phyloP scores from a whole-genome alignment of 2,329 filamentous ascomycete genomes.

The Pyrenophora tritici-repentis region DNA sequence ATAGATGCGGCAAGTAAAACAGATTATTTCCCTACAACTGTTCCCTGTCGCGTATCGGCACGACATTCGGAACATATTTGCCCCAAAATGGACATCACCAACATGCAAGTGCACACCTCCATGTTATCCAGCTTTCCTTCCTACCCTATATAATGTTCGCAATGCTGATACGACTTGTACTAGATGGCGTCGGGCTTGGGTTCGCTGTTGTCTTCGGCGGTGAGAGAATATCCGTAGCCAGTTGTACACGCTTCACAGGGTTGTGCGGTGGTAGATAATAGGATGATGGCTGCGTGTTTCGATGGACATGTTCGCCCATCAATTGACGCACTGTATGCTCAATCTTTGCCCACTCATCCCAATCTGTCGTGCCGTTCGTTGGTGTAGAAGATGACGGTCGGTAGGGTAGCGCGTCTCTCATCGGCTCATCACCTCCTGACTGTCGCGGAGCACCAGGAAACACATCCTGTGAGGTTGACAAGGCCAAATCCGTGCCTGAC shows the following conservation, averaged over 20 bases:
- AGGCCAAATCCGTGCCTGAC: conserved; percentile 54
- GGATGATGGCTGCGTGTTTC: conserved; percentile 26
- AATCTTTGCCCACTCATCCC: conserved; percentile 80
- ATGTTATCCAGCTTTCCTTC: not conserved
- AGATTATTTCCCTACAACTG: no score
- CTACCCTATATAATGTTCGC: conserved; percentile 50
- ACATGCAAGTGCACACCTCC: not conserved
- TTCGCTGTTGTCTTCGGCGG: conserved; percentile 23
- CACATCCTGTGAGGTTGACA: conserved; percentile 8
- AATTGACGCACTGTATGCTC: conserved; percentile 67
- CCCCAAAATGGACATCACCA: no score
- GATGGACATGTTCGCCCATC: conserved; percentile 52
- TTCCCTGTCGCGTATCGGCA: no score
- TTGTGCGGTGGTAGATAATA: conserved; percentile 48
- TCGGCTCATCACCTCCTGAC: conserved; percentile 31
- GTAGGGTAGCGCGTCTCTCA: conserved; percentile 51
- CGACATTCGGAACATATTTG: no score
- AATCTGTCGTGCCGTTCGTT: conserved; percentile 66
- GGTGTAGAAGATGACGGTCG: conserved; percentile 59
- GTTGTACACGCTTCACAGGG: conserved; percentile 44
- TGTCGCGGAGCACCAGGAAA: conserved; percentile 13
- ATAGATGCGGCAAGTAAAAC: no score
- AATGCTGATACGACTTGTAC: conserved; percentile 52
- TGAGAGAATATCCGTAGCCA: conserved; percentile 32
- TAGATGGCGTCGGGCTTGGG: conserved; percentile 42